Percentiles rank a stretch among this genome's conserved stretches.
Conservation (phyloP, 2,329 filamentous ascomycete species). For the Tothia fuscella region DNA sequence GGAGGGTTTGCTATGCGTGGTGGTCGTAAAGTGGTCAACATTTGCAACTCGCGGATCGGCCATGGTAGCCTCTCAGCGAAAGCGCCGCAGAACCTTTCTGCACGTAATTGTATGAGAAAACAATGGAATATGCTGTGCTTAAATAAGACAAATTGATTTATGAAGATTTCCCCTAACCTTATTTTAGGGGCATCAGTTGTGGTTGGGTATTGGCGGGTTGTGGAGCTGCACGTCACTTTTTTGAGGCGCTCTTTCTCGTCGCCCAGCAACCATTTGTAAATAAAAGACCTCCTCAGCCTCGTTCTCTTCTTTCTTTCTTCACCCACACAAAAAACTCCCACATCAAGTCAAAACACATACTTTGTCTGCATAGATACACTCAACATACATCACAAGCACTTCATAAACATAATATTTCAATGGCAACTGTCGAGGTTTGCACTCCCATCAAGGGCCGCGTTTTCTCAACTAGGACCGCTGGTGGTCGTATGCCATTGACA, state of each 20-base stretch:
- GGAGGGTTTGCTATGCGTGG: no score
- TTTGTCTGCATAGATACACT: slow-evolving; percentile 1
- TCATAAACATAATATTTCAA: not conserved
- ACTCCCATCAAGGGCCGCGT: slow-evolving; percentile 94
- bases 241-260: not conserved
- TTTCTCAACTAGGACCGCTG: slow-evolving; percentile 85
- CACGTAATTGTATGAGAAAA: no score
- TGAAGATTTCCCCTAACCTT: no score
- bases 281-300: not conserved
- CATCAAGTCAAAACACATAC: not conserved
- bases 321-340: not conserved
- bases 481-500: slow-evolving; percentile 87
- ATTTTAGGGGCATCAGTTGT: no score
- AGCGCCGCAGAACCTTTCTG: no score
- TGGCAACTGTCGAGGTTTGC: slow-evolving; percentile 41
- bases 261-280: not conserved
- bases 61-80: no score
- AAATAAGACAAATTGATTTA: no score
- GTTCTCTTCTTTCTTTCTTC: not conserved
- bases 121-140: no score
- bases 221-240: no score
- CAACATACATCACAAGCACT: not conserved
- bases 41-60: no score
- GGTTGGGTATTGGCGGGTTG: no score
- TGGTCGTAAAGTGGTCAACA: no score